Percentiles rank a stretch among this genome's conserved stretches.
These are phyloP conservation scores for Phytophthora sojae DNA, from an alignment of 352 stramenopile genomes.

Conservation along the genomic window DNA sequence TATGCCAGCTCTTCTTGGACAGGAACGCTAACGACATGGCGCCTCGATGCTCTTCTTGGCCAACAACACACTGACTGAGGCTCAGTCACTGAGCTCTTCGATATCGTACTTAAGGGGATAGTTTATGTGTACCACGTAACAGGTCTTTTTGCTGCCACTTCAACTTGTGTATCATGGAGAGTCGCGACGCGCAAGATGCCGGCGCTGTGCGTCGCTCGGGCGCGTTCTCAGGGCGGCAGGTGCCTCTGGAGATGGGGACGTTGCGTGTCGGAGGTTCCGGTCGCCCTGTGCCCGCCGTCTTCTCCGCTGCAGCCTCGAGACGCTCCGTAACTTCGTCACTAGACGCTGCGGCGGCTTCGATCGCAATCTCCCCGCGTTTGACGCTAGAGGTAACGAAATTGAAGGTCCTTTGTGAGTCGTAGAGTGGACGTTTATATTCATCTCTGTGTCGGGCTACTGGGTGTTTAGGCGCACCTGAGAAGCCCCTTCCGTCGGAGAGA, in stretches of 20 bases:
- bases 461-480: constrained; percentile 37
- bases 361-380: constrained; percentile 28
- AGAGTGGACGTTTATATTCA: not conserved
- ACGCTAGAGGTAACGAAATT: constrained; percentile 36
- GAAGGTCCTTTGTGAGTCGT: not conserved
- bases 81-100: not conserved
- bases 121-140: not conserved
- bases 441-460: not conserved
- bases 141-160: not conserved
- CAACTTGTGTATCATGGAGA: constrained; percentile 24
- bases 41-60: not conserved
- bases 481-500: constrained; percentile 56
- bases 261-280: constrained; percentile 63
- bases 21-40: constrained; percentile 93
- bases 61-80: too few species aligned
- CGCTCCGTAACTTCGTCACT: constrained; percentile 4
- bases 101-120: constrained; percentile 1
- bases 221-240: constrained; percentile 40
- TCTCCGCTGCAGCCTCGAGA: constrained; percentile 15
- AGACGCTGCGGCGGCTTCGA: not conserved
- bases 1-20: constrained; percentile 98
- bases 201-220: constrained; percentile 13
- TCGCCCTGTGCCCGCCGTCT: constrained; percentile 40
- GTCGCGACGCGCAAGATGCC: constrained; percentile 26
- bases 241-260: constrained; percentile 55